Evolutionary conservation across 345 rosid genomes (phyloP).

Genomic region (Atalantia buxifolia): DNA sequence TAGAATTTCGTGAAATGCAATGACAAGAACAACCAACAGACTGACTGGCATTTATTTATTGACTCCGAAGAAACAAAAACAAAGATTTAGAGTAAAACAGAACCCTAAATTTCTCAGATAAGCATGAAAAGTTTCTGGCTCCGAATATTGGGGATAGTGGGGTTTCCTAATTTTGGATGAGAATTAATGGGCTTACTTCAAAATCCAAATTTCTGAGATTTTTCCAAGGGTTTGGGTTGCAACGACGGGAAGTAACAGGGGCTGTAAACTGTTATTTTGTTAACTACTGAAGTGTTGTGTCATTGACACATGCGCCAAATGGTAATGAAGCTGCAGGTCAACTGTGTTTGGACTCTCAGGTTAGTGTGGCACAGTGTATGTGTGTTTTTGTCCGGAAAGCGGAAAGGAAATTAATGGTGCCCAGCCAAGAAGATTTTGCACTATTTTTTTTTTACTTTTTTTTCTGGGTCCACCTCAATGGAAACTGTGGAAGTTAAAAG

Average conservation of each 20-base stretch:
- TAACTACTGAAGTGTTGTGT: neutral
- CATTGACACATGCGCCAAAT: neutral
- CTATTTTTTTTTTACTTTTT: neutral
- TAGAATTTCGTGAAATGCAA: neutral
- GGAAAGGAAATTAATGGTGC: neutral
- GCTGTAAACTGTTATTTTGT: neutral
- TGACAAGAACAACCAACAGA: neutral
- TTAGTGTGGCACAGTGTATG: neutral
- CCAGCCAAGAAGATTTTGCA: neutral
- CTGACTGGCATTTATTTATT: neutral
- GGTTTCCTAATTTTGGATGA: neutral
- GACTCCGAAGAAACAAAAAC: neutral
- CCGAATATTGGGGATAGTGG: neutral
- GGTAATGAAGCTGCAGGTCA: neutral
- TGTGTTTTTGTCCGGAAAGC: neutral
- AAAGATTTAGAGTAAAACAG: neutral
- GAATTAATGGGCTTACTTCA: neutral
- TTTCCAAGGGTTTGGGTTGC: constrained; percentile 1
- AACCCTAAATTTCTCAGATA: constrained; percentile 17
- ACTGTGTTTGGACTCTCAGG: neutral
- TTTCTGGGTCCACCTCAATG: neutral
- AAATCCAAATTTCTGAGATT: constrained; percentile 4
- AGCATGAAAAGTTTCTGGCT: neutral
- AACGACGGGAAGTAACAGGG: neutral
- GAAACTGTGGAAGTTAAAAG: neutral